Evolutionary conservation across 257 asterid species (phyloP).

Genomic region (Lantana camara): DNA sequence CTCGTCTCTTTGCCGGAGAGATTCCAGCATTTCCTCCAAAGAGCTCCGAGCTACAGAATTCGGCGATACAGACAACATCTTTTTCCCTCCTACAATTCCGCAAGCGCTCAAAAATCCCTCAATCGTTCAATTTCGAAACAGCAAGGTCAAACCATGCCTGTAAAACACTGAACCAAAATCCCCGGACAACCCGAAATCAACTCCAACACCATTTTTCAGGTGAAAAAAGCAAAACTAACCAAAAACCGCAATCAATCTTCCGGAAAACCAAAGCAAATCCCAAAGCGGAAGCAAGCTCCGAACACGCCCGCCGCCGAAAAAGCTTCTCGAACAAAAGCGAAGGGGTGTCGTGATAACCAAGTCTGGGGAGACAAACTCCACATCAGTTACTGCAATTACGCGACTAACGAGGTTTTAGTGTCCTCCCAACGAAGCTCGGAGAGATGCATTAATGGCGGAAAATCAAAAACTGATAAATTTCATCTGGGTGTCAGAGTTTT

Average conservation of each 20-base stretch:
- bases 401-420: neutral
- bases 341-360: slow-evolving; percentile 13
- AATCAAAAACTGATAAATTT: slow-evolving; percentile 4
- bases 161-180: slow-evolving; percentile 17
- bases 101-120: slow-evolving; percentile 14
- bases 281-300: slow-evolving; percentile 14
- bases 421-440: slow-evolving; percentile 1
- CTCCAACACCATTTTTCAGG: slow-evolving; percentile 10
- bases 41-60: slow-evolving; percentile 71
- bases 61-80: slow-evolving; percentile 68
- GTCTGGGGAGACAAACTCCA: slow-evolving; percentile 6
- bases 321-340: slow-evolving; percentile 23
- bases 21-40: slow-evolving; percentile 91
- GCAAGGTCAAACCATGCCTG: slow-evolving; percentile 26
- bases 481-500: slow-evolving; percentile 25
- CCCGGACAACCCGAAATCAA: neutral
- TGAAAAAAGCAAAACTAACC: neutral
- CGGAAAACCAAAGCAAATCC: slow-evolving; percentile 16
- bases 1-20: slow-evolving; percentile 66
- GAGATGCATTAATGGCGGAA: slow-evolving; percentile 25
- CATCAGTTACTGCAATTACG: slow-evolving; percentile 5
- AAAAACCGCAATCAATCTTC: slow-evolving; percentile 17
- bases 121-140: slow-evolving; percentile 36
- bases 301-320: slow-evolving; percentile 9
- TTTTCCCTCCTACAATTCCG: neutral